Percentiles rank a stretch among this genome's conserved stretches.
Conservation (phyloP, 2,329 filamentous ascomycete genomes). For the Neobulgaria alba region DNA sequence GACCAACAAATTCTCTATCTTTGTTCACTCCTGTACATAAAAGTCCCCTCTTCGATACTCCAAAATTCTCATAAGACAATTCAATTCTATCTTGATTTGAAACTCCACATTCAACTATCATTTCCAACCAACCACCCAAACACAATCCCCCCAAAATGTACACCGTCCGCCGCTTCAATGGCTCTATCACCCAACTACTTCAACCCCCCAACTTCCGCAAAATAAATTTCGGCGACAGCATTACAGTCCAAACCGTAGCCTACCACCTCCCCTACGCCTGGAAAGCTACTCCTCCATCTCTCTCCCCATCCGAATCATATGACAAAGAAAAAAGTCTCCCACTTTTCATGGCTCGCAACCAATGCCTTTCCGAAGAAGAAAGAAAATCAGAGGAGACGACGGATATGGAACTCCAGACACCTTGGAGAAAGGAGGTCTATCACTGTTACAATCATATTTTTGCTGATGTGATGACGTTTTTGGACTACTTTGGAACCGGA, state of each 20-base stretch:
- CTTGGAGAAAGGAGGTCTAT: not conserved
- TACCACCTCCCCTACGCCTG: not conserved
- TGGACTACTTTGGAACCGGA: not conserved
- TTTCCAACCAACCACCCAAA: not conserved
- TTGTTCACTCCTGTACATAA: not conserved
- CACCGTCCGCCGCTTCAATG: not conserved
- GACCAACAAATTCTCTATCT: not conserved
- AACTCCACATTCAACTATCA: not conserved
- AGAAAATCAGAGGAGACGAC: not conserved
- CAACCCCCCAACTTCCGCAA: not conserved
- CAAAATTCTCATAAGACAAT: not conserved
- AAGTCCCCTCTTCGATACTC: not conserved
- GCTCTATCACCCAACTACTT: not conserved
- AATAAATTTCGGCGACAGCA: not conserved
- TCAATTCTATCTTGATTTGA: not conserved
- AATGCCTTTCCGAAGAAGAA: too few species aligned
- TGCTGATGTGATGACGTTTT: slow-evolving; percentile 1
- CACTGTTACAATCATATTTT: not conserved
- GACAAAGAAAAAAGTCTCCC: not conserved
- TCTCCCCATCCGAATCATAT: not conserved
- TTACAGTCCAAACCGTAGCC: not conserved
- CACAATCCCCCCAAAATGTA: not conserved
- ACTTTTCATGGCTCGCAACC: not conserved
- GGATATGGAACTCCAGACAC: not conserved
- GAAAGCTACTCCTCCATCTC: not conserved